These are phyloP conservation scores for Huntiella omanensis DNA, from an alignment of 2,329 filamentous ascomycete genomes.

Conservation along the genomic window DNA sequence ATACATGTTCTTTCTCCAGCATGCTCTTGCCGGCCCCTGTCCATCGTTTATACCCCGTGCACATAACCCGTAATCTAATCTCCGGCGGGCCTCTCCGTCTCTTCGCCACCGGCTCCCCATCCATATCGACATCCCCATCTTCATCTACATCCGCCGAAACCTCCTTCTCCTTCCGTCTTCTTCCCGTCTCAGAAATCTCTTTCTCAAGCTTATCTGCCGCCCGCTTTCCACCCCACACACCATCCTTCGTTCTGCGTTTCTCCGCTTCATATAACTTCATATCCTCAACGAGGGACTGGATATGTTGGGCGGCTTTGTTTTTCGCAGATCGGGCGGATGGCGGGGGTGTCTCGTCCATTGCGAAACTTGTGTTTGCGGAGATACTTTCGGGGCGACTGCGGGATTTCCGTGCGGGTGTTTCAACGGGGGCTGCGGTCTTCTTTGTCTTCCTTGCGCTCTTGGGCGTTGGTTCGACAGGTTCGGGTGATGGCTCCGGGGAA, in stretches of 20 bases:
- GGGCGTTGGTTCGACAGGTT: not conserved
- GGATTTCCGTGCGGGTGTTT: constrained; percentile 18
- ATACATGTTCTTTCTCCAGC: constrained; percentile 65
- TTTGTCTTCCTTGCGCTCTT: constrained; percentile 14
- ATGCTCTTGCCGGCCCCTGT: constrained; percentile 43
- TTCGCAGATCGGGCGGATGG: constrained; percentile 76
- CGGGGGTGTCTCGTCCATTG: constrained; percentile 42
- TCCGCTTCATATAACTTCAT: constrained; percentile 87
- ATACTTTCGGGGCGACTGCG: not conserved
- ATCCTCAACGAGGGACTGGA: constrained; percentile 65
- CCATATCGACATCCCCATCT: constrained; percentile 28
- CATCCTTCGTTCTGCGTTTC: constrained; percentile 49
- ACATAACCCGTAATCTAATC: constrained; percentile 43
- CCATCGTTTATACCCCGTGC: constrained; percentile 79
- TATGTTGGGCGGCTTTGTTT: constrained; percentile 54
- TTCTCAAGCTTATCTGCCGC: constrained; percentile 40
- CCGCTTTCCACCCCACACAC: constrained; percentile 43
- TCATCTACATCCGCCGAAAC: constrained; percentile 23
- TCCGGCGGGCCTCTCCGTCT: constrained; percentile 26
- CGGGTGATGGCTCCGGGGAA: not conserved
- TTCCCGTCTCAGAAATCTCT: constrained; percentile 16
- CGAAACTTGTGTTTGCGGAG: not conserved
- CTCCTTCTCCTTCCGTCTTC: not conserved
- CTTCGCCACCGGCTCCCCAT: constrained; percentile 42
- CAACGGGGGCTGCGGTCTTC: not conserved